Percentiles rank a stretch among this genome's conserved stretches.
phyloP scores from a whole-genome alignment of 2,329 filamentous ascomycete species.

The Sporothrix variecibatus region DNA sequence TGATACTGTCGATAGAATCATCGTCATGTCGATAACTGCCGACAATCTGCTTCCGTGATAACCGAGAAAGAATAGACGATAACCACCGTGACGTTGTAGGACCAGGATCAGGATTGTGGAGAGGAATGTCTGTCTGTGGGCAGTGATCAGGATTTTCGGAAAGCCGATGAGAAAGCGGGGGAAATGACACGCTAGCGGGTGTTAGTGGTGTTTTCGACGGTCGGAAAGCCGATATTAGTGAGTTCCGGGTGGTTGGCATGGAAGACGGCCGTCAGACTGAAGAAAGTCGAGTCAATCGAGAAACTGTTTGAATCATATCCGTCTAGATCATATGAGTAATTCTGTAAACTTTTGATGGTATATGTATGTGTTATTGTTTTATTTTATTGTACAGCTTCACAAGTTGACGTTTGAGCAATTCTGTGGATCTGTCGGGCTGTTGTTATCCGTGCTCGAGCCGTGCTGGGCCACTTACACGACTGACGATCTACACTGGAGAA shows the following conservation, averaged over 20 bases:
- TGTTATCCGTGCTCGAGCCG: too few species aligned
- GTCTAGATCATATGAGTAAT: background rate
- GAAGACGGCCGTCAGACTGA: background rate
- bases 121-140: background rate
- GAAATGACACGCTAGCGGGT: background rate
- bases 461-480: too few species aligned
- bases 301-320: background rate
- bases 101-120: background rate
- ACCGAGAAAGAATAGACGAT: background rate
- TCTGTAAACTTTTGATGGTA: background rate
- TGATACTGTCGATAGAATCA: too few species aligned
- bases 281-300: background rate
- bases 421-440: background rate
- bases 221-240: background rate
- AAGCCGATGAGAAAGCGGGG: background rate
- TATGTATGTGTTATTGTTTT: too few species aligned
- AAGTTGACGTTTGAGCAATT: background rate
- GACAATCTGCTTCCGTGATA: background rate
- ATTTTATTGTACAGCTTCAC: too few species aligned
- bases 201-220: background rate
- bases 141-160: background rate
- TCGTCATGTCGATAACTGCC: background rate
- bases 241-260: background rate
- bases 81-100: background rate
- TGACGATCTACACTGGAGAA: background rate